phyloP scores from a whole-genome alignment of 1,284 basidiomycete species.

The Pseudozyma sp. region DNA sequence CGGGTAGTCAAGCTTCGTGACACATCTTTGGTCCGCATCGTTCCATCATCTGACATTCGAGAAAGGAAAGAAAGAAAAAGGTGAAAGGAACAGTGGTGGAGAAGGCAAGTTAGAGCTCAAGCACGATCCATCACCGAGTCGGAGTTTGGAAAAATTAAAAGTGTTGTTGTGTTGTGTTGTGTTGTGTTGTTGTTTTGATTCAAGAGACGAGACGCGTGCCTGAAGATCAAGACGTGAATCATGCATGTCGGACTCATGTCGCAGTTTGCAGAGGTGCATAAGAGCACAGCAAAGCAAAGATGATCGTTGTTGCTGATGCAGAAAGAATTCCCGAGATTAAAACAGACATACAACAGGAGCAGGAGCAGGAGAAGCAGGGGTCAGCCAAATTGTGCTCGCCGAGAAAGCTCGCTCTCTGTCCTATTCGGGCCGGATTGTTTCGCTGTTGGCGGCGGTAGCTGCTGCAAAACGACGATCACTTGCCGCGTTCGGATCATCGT shows the following conservation, averaged over 20 bases:
- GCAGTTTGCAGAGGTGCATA: conserved; percentile 1
- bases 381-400: neutral
- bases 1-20: neutral
- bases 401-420: too few species aligned
- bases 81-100: neutral
- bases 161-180: conserved; percentile 1
- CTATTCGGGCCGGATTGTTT: too few species aligned
- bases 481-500: neutral
- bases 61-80: neutral
- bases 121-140: conserved; percentile 44
- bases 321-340: neutral
- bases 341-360: neutral
- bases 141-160: conserved; percentile 27
- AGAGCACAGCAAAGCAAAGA: conserved; percentile 5
- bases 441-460: neutral
- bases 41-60: too few species aligned
- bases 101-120: conserved; percentile 15
- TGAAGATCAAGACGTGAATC: neutral
- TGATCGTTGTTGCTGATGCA: neutral
- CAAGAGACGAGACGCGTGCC: conserved; percentile 9
- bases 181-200: conserved; percentile 17
- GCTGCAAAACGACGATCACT: neutral
- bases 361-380: neutral
- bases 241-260: conserved; percentile 34
- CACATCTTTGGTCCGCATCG: too few species aligned